Evolutionary conservation across 805 yeast genomes (phyloP), one percentile per base, ranked within the genome.

Genomic region (baker's yeast (Saccharomyces cerevisiae)): DNA sequence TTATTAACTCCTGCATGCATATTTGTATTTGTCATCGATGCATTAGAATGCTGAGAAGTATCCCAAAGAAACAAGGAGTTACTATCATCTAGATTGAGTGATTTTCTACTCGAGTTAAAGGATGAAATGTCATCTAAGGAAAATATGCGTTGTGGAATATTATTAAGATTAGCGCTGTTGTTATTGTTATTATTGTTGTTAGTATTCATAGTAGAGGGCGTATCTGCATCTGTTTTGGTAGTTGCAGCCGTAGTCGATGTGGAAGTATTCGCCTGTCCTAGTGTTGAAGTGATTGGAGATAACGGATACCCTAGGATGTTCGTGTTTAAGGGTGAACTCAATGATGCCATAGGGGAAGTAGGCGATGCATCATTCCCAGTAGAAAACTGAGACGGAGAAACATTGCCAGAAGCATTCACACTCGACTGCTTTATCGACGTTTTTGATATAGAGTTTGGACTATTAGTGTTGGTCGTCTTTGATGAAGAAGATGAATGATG

Each of bases 61-160:
- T 36, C 43, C 43, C 43, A 36, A 17, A 36, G 24, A 17, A 36
- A 36, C 0, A 24, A 36, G 43, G 43, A 36, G 43, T 36, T 36
- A 10, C 24, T 36, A 10, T 36, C 24, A 8, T 36, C 43, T 4
- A 17, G 24, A 36, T 36, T 36, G 24, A 36, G 24, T 10, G 51
- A 48, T 31, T 31, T 48, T 14, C 27, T 48, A 21, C 51, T 48
- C 6, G 51, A 48, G 31, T 48, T 48, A 21, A 17, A 48, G 9
- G 51, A 48, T 22, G 51, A 48, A 30, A 48, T 26, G 21, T 48
- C 51, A 48, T 48, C 51, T 22, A 31, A 22, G 26, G 51, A 48
- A 22, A 48, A 41, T 24, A 46, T 43, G 28, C 21, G 41, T n/a
- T 43, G 30, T 28, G 17, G 29, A 28, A 43, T 49, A n/a, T n/a